Evolutionary conservation across 108 stramenopile genomes (phyloP), one percentile per base, ranked within the genome.

Genomic region (Conticribra weissflogii): DNA sequence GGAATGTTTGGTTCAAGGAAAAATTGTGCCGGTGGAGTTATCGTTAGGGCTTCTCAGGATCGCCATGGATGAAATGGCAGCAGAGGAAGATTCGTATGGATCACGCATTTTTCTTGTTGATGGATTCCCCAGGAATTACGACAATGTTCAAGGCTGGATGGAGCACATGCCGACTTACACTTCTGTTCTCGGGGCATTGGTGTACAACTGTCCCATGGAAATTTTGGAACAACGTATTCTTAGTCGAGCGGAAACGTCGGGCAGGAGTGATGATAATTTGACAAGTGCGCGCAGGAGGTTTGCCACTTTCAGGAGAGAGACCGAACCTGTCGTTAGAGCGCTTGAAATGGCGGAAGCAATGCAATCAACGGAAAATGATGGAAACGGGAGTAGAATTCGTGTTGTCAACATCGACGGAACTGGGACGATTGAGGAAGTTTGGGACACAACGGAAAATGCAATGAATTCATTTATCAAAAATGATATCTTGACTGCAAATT

Each of bases 51-150:
- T 98, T 7, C 57, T 99, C 33, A 77, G 84, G 56, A 72, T 85
- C 30, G 96, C 93, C 59, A 97, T 97, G 95, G 62, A 76, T 36
- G 71, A 63, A 30, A 61, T 64, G 19, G 65, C 66, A 29, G 56
- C 57, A 1, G 71, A 78, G 17, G 74, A 59, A 3, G 36, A 62
- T 23, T 55, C 58, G 16, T 72, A 72, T 50, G 88, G 85, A 9
- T 76, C 88, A 12, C 63, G 79, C 15, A 77, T 88, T 8, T 98
- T 98, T 83, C 68, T 99, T 27, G 81, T 99, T 22, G 99, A 99
- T 70, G 99, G 99, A n/a, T 99, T 99, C 71, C 99, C 99, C 0
- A 83, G 99, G 45, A 95, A 95, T 80, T 75, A 69, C 54, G 96
- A 97, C 66, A 99, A 99, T 72, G 75, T 98, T 30, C 50, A 82